Evolutionary conservation across 2,329 filamentous ascomycete genomes (phyloP).

Genomic region (Xylariaceae sp.): DNA sequence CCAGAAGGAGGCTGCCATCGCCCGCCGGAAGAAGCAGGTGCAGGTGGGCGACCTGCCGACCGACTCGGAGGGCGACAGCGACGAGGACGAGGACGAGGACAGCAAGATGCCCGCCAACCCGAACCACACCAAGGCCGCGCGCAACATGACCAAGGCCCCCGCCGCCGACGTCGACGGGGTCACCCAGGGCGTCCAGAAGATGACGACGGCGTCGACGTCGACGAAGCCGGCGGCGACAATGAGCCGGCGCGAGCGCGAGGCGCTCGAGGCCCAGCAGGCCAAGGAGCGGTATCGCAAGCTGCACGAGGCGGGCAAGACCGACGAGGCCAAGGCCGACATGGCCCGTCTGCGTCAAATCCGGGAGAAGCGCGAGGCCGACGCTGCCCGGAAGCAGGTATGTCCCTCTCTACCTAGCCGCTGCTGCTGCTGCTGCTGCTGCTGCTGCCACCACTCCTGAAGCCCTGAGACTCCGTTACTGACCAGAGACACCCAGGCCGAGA

Average conservation of each 20-base stretch:
- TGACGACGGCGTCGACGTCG: no score
- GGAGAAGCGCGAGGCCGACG: constrained; percentile 79
- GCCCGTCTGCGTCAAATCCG: constrained; percentile 74
- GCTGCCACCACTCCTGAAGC: neutral
- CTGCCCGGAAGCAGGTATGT: constrained; percentile 71
- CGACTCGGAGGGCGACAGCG: constrained; percentile 50
- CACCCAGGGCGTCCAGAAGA: constrained; percentile 48
- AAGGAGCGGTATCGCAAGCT: constrained; percentile 88
- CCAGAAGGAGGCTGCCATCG: constrained; percentile 82
- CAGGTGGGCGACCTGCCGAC: constrained; percentile 82
- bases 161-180: constrained; percentile 37
- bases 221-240: no score
- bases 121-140: constrained; percentile 75
- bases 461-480: constrained; percentile 16
- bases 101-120: constrained; percentile 77
- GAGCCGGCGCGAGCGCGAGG: constrained; percentile 57
- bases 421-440: neutral
- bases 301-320: constrained; percentile 92
- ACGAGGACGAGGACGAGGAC: constrained; percentile 28
- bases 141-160: constrained; percentile 46
- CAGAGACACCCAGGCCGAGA: constrained; percentile 40
- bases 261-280: constrained; percentile 76
- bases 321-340: constrained; percentile 85
- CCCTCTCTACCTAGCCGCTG: neutral
- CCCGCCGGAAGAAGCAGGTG: constrained; percentile 62